Evolutionary conservation across 2,329 filamentous ascomycete genomes (phyloP).

Genomic region (Aspergillus persii): DNA sequence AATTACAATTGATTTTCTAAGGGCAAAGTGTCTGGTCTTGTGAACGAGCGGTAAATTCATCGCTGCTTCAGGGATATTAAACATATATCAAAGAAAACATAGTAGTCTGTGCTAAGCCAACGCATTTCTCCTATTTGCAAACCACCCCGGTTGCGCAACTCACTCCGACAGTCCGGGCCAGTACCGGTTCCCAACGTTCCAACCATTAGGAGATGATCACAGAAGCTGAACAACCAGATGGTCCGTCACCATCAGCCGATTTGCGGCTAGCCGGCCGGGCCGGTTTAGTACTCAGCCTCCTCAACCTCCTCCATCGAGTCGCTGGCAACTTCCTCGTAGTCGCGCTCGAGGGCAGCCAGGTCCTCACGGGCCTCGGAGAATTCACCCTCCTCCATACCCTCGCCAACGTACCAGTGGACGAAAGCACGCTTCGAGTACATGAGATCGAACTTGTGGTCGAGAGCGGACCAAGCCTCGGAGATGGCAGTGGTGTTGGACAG

Average conservation of each 20-base stretch:
- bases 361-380: slow-evolving; percentile 99
- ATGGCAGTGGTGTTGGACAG: slow-evolving; percentile 92
- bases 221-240: slow-evolving; percentile 15
- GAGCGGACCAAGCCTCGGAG: slow-evolving; percentile 93
- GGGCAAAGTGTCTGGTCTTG: slow-evolving; percentile 13
- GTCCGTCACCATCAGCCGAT: slow-evolving; percentile 15
- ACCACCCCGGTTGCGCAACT: slow-evolving; percentile 22
- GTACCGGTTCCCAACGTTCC: slow-evolving; percentile 24
- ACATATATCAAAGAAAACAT: slow-evolving; percentile 40
- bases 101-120: slow-evolving; percentile 31
- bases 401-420: slow-evolving; percentile 99
- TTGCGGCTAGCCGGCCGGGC: background rate
- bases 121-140: slow-evolving; percentile 40
- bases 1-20: slow-evolving; percentile 20
- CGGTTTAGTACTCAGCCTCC: slow-evolving; percentile 79
- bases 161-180: slow-evolving; percentile 22
- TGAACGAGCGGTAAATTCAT: slow-evolving; percentile 38
- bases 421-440: slow-evolving; percentile 99
- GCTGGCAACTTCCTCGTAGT: slow-evolving; percentile 97
- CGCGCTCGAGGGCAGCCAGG: slow-evolving; percentile 92
- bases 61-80: slow-evolving; percentile 41
- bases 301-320: slow-evolving; percentile 89
- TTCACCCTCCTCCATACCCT: slow-evolving; percentile 99
- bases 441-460: slow-evolving; percentile 98
- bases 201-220: slow-evolving; percentile 20